Percentiles rank a stretch among this genome's conserved stretches.
Evolutionary conservation across 2,329 filamentous ascomycete genomes (phyloP).

Genomic region (Curvularia sp.): DNA sequence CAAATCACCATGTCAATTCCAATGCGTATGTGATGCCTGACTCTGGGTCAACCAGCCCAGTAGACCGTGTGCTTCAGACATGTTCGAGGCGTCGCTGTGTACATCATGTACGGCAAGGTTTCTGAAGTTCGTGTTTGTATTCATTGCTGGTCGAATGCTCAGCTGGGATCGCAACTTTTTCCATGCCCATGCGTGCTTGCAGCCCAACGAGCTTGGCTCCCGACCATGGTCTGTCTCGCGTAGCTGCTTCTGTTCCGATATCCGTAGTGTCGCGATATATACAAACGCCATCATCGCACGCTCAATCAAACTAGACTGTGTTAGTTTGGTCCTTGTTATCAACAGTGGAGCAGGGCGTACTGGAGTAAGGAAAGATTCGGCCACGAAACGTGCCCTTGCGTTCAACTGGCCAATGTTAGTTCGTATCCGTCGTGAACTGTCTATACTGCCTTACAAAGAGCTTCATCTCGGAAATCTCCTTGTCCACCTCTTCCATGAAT

Average conservation of each 20-base stretch:
- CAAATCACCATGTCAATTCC: constrained; percentile 4
- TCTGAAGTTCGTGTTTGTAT: constrained; percentile 17
- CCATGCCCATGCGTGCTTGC: constrained; percentile 8
- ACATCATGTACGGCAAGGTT: constrained; percentile 1
- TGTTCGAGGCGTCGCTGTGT: constrained; percentile 6
- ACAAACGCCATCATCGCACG: constrained; percentile 20
- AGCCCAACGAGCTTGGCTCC: constrained; percentile 4
- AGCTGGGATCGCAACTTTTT: constrained; percentile 18
- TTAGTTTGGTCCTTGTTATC: constrained; percentile 8
- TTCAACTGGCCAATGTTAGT: constrained; percentile 73
- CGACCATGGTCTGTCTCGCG: not conserved
- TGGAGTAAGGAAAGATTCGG: constrained; percentile 96
- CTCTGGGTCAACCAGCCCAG: not conserved
- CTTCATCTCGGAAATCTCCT: constrained; percentile 99
- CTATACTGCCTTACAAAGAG: constrained; percentile 76
- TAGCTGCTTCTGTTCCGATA: constrained; percentile 12
- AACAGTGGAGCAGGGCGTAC: constrained; percentile 58
- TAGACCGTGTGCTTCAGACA: not conserved
- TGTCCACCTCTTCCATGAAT: constrained; percentile 99
- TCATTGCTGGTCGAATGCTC: constrained; percentile 23
- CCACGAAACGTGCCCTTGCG: constrained; percentile 94
- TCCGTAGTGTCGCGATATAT: constrained; percentile 15
- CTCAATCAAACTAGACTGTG: constrained; percentile 35
- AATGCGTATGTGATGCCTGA: constrained; percentile 1
- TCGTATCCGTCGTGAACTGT: not conserved